Percentiles rank a stretch among this genome's conserved stretches.
Conservation (phyloP, 2,329 filamentous ascomycete genomes). For the Beauveria scarabaeidicola region DNA sequence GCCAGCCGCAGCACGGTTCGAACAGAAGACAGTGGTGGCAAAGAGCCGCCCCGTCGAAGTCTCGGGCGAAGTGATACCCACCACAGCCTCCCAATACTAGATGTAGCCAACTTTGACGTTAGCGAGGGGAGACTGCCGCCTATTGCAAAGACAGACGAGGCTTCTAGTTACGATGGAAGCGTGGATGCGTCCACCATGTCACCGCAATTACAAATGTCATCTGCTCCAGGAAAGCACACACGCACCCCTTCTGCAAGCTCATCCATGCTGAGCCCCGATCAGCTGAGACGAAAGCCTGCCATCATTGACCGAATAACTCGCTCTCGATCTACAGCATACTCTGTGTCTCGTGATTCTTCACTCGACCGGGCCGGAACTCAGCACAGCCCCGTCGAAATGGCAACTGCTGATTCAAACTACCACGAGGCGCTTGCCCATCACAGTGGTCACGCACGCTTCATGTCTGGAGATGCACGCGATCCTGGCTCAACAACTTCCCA, state of each 20-base stretch:
- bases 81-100: slow-evolving; percentile 25
- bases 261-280: slow-evolving; percentile 28
- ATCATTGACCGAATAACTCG: slow-evolving; percentile 49
- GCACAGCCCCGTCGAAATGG: slow-evolving; percentile 48
- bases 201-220: slow-evolving; percentile 17
- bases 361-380: slow-evolving; percentile 45
- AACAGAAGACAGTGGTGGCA: slow-evolving; percentile 35
- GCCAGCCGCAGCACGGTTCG: slow-evolving; percentile 32
- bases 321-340: slow-evolving; percentile 32
- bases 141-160: slow-evolving; percentile 33
- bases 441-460: slow-evolving; percentile 34
- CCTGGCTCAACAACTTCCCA: slow-evolving; percentile 46
- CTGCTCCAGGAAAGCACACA: slow-evolving; percentile 28
- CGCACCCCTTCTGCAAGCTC: slow-evolving; percentile 27
- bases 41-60: slow-evolving; percentile 29
- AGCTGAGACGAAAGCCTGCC: slow-evolving; percentile 36
- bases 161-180: slow-evolving; percentile 36
- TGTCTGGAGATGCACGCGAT: slow-evolving; percentile 40
- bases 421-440: slow-evolving; percentile 48
- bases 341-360: slow-evolving; percentile 49
- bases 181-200: slow-evolving; percentile 28
- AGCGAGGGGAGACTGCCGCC: slow-evolving; percentile 28
- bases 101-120: slow-evolving; percentile 32
- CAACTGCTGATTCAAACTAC: slow-evolving; percentile 49
- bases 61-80: slow-evolving; percentile 35